Conservation (phyloP, 2,329 filamentous ascomycete genomes). For the Thelonectria olida region DNA sequence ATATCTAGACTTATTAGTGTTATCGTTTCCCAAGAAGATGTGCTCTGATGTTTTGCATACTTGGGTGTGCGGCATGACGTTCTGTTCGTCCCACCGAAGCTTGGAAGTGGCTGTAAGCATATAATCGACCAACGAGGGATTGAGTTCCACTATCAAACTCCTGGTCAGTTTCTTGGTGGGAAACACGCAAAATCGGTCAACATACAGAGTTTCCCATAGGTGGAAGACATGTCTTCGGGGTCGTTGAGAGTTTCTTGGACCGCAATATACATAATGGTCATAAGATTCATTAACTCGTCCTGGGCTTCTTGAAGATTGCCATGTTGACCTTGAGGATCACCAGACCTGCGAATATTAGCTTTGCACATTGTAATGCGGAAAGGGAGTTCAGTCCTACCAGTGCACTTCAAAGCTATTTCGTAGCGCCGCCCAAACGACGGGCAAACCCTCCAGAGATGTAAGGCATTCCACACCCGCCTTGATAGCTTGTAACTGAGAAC, state of each 20-base stretch:
- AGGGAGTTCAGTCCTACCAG: conserved; percentile 52
- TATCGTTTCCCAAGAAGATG: conserved; percentile 32
- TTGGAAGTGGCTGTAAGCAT: conserved; percentile 75
- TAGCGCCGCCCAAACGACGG: conserved; percentile 61
- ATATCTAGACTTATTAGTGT: conserved; percentile 58
- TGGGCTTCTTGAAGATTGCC: conserved; percentile 60
- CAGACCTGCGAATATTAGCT: conserved; percentile 52
- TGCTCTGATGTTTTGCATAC: conserved; percentile 48
- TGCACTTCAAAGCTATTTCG: conserved; percentile 60
- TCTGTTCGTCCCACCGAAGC: conserved; percentile 78
- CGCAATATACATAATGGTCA: conserved; percentile 69
- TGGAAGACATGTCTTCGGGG: conserved; percentile 56
- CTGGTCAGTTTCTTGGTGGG: conserved; percentile 25
- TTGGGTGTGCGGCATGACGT: conserved; percentile 68
- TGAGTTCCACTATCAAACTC: conserved; percentile 58
- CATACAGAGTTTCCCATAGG: conserved; percentile 62
- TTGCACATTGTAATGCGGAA: conserved; percentile 11
- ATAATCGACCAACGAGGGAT: conserved; percentile 75
- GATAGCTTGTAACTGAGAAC: conserved; percentile 68
- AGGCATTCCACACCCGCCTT: conserved; percentile 62
- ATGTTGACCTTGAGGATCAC: conserved; percentile 52
- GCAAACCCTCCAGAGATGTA: conserved; percentile 59
- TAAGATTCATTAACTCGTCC: conserved; percentile 69
- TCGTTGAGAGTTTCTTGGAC: conserved; percentile 67
- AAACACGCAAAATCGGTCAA: background rate